Percentiles rank a stretch among this genome's conserved stretches.
Evolutionary conservation across 352 stramenopile species (phyloP).

Genomic region (Globisporangium megalacanthum): DNA sequence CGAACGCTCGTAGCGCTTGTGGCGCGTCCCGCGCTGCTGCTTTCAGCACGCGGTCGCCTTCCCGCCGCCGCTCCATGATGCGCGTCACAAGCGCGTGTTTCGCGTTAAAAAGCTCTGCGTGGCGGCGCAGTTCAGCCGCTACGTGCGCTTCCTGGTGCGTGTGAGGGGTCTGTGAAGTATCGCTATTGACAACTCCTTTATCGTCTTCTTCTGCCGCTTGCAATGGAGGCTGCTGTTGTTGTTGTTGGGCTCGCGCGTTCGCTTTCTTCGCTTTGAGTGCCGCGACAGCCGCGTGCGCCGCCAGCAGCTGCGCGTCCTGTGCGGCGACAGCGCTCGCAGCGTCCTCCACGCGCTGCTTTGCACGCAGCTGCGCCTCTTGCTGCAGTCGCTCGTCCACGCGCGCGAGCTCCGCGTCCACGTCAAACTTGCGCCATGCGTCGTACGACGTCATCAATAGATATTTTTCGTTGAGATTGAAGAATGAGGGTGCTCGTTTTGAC

Average conservation of each 20-base stretch:
- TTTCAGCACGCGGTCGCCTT: constrained; percentile 28
- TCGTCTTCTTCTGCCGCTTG: not conserved
- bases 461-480: not conserved
- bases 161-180: too few species aligned
- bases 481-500: too few species aligned
- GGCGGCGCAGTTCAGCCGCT: constrained; percentile 18
- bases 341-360: constrained; percentile 49
- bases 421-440: constrained; percentile 51
- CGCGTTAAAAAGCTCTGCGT: constrained; percentile 28
- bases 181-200: too few species aligned
- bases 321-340: constrained; percentile 32
- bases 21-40: constrained; percentile 1
- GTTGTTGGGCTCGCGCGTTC: not conserved
- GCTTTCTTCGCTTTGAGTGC: constrained; percentile 51
- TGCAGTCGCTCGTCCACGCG: constrained; percentile 39
- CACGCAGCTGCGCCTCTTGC: constrained; percentile 24
- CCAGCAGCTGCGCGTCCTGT: constrained; percentile 53
- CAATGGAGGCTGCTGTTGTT: not conserved
- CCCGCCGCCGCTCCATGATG: constrained; percentile 34
- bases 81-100: constrained; percentile 53
- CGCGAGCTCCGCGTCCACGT: constrained; percentile 62
- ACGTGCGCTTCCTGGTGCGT: not conserved
- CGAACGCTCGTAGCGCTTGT: constrained; percentile 23
- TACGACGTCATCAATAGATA: constrained; percentile 29
- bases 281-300: constrained; percentile 57